Evolutionary conservation across 2,329 filamentous ascomycete species (phyloP), one percentile per base, ranked within the genome.

Genomic region (Apiospora rasikravindrae): DNA sequence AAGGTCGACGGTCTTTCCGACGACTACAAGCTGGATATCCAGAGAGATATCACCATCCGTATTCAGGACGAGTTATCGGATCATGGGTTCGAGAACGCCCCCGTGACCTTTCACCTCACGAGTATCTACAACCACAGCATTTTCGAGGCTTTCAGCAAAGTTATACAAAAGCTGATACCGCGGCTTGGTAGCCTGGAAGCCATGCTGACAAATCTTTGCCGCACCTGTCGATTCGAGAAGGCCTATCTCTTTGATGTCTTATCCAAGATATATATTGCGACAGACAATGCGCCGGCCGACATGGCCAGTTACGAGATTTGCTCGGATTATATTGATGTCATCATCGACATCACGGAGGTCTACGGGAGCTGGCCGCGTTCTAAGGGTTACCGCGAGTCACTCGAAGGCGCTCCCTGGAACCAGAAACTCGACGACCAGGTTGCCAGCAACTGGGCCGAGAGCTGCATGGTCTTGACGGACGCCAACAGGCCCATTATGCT

Each of bases 101-200:
- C 94, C 0, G 94, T 99, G 75, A 95, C 93, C 73, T 99, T 98
- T 84, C 96, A 99, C 81, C 91, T 98, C 72, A 99, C 96, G 19
- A 97, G 93, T 80, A 99, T 99, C 81, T 99, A 98, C 86, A 96
- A 99, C 82, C 96, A 98, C 84, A 97, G 93, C 78, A 98, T 98
- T 79, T 99, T 98, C 81, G 96, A 99, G 83, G 96, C 96, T 69
- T 98, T 99, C 81, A 96, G 93, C 85, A 98, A 98, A 83, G 96
- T 99, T 74, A 98, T 99, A 75, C 96, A 99, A 83, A 98, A 98
- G 82, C 89, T 99, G 42, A 96, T 99, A 69, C 96, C 96, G 0
- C 94, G 97, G 74, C 89, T 99, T 10, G 94, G 95, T 7, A 97
- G 95, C 37, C 90, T 99, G 71, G 96, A 99, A 83, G 93, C 95